Base-by-base conservation (phyloP, 225 moss, liverwort and hornwort species). In the Physcomitrium patens region DNA sequence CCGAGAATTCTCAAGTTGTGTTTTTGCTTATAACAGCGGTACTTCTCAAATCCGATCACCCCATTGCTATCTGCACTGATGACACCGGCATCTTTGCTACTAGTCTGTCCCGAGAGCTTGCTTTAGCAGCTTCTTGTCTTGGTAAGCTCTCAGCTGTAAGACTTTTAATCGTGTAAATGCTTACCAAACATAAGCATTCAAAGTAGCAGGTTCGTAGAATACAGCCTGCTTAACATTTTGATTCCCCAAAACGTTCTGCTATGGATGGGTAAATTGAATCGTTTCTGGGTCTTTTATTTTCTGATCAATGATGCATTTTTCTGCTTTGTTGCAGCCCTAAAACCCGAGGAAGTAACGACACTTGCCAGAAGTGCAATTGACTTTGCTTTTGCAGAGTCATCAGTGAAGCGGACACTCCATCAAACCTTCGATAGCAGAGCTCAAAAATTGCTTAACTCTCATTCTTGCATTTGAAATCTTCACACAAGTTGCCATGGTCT, bases 51-150 rank as follows among this genome's bases (percentile, higher is more conserved):
- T 85, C 85, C 56, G 73, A 82, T 20, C 85, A 88, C 26, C 88
- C 88, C 22, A 78, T 88, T 78, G 82, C 78, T 68, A 85, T 88
- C 53, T 88, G 87, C 80, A 88, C 88, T 49, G 82, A 88, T 63
- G 88, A 88, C 73, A 78, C 73, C 9, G 88, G 88, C 78, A 83
- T 85, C 73, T 88, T 84, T 75, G 81, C 79, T 74, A 87, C 84
- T 67, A 84, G 77, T 68, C 68, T 87, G 59, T 87, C 84, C 45
- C 82, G 82, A 31, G 88, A 88, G 69, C 73, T 85, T 22, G 85
- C 88, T 69, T 57, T 88, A 51, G 88, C 85, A 46, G 88, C 85
- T 41, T 49, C 69, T 59, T 82, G 77, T 76, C 88, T 88, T 50
- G 84, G 87, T 87, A 87, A 58, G 69, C 16, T 74, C 27, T 24